Base-by-base conservation (phyloP, 2,329 filamentous ascomycete genomes). In the Arthroderma uncinatum region DNA sequence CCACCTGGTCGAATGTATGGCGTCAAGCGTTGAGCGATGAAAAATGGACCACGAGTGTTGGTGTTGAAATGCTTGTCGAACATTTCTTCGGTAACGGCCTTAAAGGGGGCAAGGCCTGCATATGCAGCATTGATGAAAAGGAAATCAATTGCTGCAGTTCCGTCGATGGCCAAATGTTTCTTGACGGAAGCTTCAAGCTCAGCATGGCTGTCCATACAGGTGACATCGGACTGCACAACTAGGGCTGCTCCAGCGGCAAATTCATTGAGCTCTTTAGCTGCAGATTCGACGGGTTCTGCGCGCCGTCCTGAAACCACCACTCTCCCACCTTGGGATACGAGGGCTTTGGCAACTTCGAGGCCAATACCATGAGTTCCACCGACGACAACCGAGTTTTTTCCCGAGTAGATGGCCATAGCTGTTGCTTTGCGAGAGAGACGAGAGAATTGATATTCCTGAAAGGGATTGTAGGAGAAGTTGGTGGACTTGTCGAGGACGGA, bases 321-420 rank as follows among this genome's bases (percentile, higher is more conserved):
- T 19, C 73, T 74, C 36, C 69, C 72, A 14, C 71, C 71, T 14
- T 68, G 61, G 1, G 60, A 52, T 59, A 73, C 64, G 64, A 71
- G 73, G 10, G 69, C 58, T 12, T 63, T 63, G 23, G 71, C 68
- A n/a, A 69, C 73, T 61, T 70, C 70, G 1, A 69, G 68, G 14
- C 73, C 73, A 50, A 76, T 76, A 30, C 72, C 73, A 2, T 68
- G 65, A 2, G 73, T 73, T 21, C 67, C 69, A 7, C 73, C 73
- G 2, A 73, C 75, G 40, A 76, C 65, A 34, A 75, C 64, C 16
- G 70, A 67, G 4, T 71, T 74, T 61, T 71, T 73, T 21, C 62
- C 59, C 7, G 60, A 10, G 21, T 56, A 59, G 19, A 12, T 25
- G 7, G 33, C 39, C 57, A 58, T 58, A 30, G 33, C 14, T 21